Conservation (phyloP, 2,329 filamentous ascomycete species). For the Emmonsia crescens region DNA sequence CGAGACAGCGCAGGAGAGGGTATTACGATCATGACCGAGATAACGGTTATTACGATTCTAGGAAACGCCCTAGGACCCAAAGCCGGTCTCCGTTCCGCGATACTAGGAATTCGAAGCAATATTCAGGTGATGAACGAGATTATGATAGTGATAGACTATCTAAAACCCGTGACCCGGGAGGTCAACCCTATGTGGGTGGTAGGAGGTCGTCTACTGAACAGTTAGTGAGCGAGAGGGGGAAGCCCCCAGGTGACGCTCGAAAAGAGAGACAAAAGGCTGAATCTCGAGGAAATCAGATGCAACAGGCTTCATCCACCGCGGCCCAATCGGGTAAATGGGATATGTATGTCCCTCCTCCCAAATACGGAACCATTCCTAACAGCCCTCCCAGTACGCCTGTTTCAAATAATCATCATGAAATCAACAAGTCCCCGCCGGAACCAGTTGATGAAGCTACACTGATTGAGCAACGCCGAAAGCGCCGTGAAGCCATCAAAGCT, state of each 20-base stretch:
- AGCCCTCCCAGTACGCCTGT: conserved; percentile 13
- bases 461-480: conserved; percentile 73
- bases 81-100: conserved; percentile 39
- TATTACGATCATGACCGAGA: conserved; percentile 44
- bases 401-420: conserved; percentile 14
- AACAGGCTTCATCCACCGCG: conserved; percentile 31
- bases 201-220: conserved; percentile 45
- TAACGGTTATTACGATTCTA: conserved; percentile 33
- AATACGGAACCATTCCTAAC: conserved; percentile 4
- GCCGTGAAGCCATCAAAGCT: conserved; percentile 73
- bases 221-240: conserved; percentile 54
- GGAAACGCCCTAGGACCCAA: conserved; percentile 47
- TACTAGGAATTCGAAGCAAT: conserved; percentile 28
- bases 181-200: conserved; percentile 24
- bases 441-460: conserved; percentile 70
- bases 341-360: conserved; percentile 30
- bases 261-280: conserved; percentile 56
- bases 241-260: conserved; percentile 49
- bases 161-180: conserved; percentile 19
- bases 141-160: conserved; percentile 19
- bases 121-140: conserved; percentile 27
- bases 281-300: conserved; percentile 51
- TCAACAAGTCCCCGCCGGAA: conserved; percentile 39
- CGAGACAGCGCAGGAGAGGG: background rate
- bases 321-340: conserved; percentile 24